Conservation (phyloP, 257 asterid species). For the Gentiana dahurica region DNA sequence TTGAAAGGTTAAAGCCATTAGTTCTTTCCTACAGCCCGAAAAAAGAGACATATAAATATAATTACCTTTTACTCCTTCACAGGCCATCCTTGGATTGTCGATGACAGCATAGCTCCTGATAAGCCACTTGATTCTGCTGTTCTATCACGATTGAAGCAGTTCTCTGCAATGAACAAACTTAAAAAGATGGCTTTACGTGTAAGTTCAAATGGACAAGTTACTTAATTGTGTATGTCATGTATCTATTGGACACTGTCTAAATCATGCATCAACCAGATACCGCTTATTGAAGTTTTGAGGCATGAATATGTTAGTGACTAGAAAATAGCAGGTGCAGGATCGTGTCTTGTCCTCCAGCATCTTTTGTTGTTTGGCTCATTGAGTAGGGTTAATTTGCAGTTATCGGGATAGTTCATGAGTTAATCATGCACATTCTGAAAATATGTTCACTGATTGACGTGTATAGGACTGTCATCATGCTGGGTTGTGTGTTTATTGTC, state of each 20-base stretch:
- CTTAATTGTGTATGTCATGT: background rate
- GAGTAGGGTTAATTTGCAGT: no score
- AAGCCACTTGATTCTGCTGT: conserved; percentile 97
- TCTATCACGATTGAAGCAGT: conserved; percentile 86
- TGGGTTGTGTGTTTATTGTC: no score
- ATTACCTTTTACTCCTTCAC: conserved; percentile 12
- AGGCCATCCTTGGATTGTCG: conserved; percentile 97
- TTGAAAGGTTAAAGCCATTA: background rate
- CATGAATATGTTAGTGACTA: no score
- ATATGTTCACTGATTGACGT: no score
- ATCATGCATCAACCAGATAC: no score
- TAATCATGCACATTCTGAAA: no score
- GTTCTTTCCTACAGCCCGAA: background rate
- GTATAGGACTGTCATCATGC: no score
- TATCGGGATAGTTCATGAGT: no score
- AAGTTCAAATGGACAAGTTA: conserved; percentile 20
- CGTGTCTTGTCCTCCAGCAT: no score
- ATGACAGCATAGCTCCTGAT: conserved; percentile 87
- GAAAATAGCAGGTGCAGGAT: no score
- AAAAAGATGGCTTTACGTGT: conserved; percentile 97
- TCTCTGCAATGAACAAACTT: conserved; percentile 95
- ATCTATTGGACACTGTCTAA: background rate
- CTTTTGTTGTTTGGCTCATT: no score
- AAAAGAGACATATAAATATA: background rate
- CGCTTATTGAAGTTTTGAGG: no score